Evolutionary conservation across 371 early-diverging fungal species (phyloP).

Genomic region (Apophysomyces variabilis): DNA sequence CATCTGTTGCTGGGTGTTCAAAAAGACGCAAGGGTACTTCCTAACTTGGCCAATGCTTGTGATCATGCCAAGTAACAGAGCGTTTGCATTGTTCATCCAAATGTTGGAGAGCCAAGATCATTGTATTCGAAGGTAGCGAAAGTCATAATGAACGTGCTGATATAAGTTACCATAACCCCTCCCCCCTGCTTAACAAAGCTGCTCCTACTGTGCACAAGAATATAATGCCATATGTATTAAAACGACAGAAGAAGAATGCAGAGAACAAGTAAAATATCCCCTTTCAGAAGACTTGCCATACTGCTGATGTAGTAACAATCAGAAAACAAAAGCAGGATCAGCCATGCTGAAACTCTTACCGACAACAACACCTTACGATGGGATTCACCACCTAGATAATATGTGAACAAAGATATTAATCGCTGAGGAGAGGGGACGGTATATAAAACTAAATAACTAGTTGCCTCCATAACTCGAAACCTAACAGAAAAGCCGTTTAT

Average conservation of each 20-base stretch:
- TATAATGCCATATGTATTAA: neutral
- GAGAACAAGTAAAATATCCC: neutral
- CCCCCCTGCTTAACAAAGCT: slow-evolving; percentile 30
- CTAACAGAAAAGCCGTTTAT: slow-evolving; percentile 13
- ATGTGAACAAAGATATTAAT: slow-evolving; percentile 19
- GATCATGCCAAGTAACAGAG: slow-evolving; percentile 30
- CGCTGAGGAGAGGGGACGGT: too few species aligned
- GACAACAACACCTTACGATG: slow-evolving; percentile 24
- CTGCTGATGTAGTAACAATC: slow-evolving; percentile 21
- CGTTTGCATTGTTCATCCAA: slow-evolving; percentile 28
- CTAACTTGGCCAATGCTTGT: slow-evolving; percentile 30
- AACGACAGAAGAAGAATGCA: neutral
- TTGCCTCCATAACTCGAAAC: slow-evolving; percentile 13
- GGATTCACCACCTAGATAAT: slow-evolving; percentile 28
- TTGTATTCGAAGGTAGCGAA: slow-evolving; percentile 22
- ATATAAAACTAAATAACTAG: too few species aligned
- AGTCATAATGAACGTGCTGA: neutral
- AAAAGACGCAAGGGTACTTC: neutral
- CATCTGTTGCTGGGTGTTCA: too few species aligned
- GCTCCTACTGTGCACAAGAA: neutral
- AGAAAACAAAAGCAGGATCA: slow-evolving; percentile 21
- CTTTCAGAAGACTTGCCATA: slow-evolving; percentile 26
- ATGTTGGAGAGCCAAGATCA: slow-evolving; percentile 31
- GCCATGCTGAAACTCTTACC: slow-evolving; percentile 24
- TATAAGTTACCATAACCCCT: neutral